Evolutionary conservation across 139 green algal species (phyloP).

Genomic region (Micractinium conductrix): DNA sequence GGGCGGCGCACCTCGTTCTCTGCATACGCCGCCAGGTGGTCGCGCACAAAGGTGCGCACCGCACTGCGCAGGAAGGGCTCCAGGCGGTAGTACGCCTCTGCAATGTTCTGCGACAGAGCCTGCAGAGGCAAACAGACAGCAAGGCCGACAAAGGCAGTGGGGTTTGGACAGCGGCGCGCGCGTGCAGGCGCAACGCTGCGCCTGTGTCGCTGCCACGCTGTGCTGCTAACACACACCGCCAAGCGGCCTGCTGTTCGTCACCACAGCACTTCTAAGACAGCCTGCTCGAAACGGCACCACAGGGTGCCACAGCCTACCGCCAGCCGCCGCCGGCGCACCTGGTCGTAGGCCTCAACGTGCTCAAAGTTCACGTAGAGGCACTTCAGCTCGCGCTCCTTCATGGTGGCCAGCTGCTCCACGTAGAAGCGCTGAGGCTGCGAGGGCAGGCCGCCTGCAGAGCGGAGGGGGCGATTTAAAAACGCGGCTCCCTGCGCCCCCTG

Average conservation of each 20-base stretch:
- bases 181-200: too few relatives aligned
- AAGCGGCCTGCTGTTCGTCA: too few relatives aligned
- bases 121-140: background rate
- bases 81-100: constrained; percentile 59
- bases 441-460: constrained; percentile 10
- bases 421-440: constrained; percentile 40
- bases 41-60: constrained; percentile 77
- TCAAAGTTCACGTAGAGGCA: constrained; percentile 84
- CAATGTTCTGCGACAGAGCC: constrained; percentile 44
- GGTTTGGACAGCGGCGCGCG: background rate
- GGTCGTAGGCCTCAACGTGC: constrained; percentile 76
- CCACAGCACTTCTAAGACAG: background rate
- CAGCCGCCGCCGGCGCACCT: constrained; percentile 24
- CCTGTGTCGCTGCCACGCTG: background rate
- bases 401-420: constrained; percentile 54
- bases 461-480: constrained; percentile 23
- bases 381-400: constrained; percentile 62
- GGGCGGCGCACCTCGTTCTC: constrained; percentile 49
- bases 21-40: constrained; percentile 67
- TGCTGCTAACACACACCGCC: background rate
- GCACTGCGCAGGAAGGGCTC: constrained; percentile 80
- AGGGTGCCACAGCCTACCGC: constrained; percentile 22
- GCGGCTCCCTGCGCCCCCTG: too few relatives aligned
- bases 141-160: background rate
- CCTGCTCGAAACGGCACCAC: too few relatives aligned